Conservation (phyloP, 2,329 filamentous ascomycete genomes). For the Neopestalotiopsis sp. region DNA sequence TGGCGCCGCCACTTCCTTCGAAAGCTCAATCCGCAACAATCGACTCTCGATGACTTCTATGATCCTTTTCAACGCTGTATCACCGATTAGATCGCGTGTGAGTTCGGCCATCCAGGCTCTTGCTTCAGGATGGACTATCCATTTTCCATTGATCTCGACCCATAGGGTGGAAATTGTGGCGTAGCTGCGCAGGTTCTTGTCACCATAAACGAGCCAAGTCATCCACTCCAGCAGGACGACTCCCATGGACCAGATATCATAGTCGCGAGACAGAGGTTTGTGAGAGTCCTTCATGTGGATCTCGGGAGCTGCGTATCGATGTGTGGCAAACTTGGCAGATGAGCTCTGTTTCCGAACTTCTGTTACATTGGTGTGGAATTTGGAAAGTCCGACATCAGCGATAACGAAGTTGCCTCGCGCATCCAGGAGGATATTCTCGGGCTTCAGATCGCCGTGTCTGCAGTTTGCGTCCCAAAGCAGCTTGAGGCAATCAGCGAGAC, state of each 20-base stretch:
- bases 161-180: neutral
- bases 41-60: neutral
- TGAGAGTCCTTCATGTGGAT: neutral
- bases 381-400: slow-evolving; percentile 23
- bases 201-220: neutral
- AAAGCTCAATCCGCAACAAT: neutral
- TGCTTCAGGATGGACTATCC: neutral
- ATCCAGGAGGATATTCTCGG: slow-evolving; percentile 19
- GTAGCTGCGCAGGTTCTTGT: neutral
- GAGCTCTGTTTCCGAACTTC: neutral
- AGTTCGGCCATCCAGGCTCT: neutral
- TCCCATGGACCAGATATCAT: neutral
- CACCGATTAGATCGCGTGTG: neutral
- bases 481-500: neutral
- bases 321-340: neutral
- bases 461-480: slow-evolving; percentile 1
- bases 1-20: neutral
- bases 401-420: slow-evolving; percentile 16
- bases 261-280: neutral
- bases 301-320: neutral
- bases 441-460: slow-evolving; percentile 24
- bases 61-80: neutral
- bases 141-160: neutral
- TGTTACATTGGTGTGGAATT: slow-evolving; percentile 1
- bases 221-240: neutral